Evolutionary conservation across 1,284 basidiomycete genomes (phyloP), one percentile per base, ranked within the genome.

Genomic region (Trametes polyzona): DNA sequence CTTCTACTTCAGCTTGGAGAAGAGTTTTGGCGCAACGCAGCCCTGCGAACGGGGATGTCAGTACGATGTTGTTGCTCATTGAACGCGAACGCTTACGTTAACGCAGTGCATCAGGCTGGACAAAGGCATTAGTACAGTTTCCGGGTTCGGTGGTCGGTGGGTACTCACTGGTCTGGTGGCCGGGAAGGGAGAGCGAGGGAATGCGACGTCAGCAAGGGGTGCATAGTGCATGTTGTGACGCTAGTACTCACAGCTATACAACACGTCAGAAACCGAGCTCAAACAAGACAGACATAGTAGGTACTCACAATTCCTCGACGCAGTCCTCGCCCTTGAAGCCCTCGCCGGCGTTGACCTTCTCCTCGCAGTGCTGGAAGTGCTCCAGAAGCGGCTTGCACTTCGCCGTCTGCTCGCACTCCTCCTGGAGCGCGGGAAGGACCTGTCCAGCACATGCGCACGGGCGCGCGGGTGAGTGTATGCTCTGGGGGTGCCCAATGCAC

Each of bases 301-400:
- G 77, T 58, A 73, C 78, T 71, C 68, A 91, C 87, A 91, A 73
- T 82, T 96, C 93, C 77, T 94, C 93, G 48, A 95, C 91, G 71
- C 93, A 95, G 71, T 94, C 92, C 80, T 96, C 93, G 62, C 85
- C 84, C 72, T 92, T 87, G 83, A 83, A 92, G 47, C 92, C 93
- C 68, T 94, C 73, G 43, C 93, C 93, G 39, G 76, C 91, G 93
- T 87, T 77, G 49, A 96, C 87, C 76, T 93, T 94, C 74, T 96
- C 90, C 69, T 90, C 83, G 75, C 95, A 97, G 70, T 95, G 91
- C 63, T 90, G 83, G 76, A 96, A 96, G 78, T 97, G 95, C 73
- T 92, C 86, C 60, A 88, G 87, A 47, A 88, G 74, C 41, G 84
- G 76, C 47, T 81, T 82, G 69, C 95, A 96, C 66, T 88, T 84